Conservation (phyloP, 2,329 filamentous ascomycete species). For the Beauveria rudraprayagi region DNA sequence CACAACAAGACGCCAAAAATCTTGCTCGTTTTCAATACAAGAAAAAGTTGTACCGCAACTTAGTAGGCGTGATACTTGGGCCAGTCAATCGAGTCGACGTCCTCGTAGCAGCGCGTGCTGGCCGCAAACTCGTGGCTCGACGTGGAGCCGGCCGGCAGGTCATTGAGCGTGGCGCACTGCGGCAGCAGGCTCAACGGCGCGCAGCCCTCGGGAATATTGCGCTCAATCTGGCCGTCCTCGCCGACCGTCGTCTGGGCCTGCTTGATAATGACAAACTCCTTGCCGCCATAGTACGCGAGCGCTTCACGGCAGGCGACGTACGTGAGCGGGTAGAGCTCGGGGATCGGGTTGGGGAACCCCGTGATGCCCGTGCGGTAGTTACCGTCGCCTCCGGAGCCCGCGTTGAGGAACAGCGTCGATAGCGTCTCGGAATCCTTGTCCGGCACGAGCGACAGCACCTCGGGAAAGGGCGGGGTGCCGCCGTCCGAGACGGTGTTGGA, state of each 20-base stretch:
- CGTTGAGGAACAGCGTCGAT: constrained; percentile 21
- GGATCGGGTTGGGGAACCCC: constrained; percentile 27
- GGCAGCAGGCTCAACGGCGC: constrained; percentile 19
- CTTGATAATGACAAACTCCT: constrained; percentile 31
- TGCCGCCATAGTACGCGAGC: constrained; percentile 32
- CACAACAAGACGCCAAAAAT: background rate
- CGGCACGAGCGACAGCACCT: constrained; percentile 24
- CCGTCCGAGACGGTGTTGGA: constrained; percentile 33
- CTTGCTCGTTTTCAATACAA: too few relatives aligned
- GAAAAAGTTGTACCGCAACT: background rate
- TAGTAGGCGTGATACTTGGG: constrained; percentile 8
- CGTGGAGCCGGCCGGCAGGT: constrained; percentile 26
- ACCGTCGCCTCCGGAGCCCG: constrained; percentile 28
- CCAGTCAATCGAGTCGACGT: constrained; percentile 33
- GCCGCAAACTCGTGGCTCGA: constrained; percentile 33
- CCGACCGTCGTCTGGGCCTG: constrained; percentile 23
- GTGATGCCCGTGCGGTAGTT: constrained; percentile 21
- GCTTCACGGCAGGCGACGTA: constrained; percentile 36
- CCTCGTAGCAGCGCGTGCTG: constrained; percentile 31
- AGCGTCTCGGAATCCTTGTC: constrained; percentile 26
- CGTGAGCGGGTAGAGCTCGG: constrained; percentile 23
- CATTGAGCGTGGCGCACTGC: constrained; percentile 9
- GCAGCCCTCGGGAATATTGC: constrained; percentile 31
- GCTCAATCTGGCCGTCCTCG: constrained; percentile 14
- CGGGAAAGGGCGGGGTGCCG: constrained; percentile 30